Evolutionary conservation across 768 basidiomycete genomes (phyloP), one percentile per base, ranked within the genome.

Genomic region (Pleurotus eryngii): DNA sequence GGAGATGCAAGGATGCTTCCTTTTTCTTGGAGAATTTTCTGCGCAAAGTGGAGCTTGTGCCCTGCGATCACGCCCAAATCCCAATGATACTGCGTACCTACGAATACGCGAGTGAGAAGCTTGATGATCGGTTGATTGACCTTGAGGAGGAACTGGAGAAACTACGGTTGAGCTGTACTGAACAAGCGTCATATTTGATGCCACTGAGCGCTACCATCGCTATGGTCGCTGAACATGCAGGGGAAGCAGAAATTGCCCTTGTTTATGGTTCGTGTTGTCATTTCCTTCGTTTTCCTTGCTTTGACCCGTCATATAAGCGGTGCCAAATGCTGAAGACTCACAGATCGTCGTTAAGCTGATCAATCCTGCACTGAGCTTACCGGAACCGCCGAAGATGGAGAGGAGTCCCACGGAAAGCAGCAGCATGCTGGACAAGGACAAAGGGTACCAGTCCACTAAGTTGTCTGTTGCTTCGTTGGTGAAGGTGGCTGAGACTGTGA

Each of bases 1-100:
- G 20, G 12, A 51, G 61, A 26, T 55, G 47, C 38, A 57, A 58
- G 46, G 37, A 66, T 11, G 63, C 71, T 0, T 50, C 70, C 27
- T 49, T 49, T 0, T 65, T 74, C 0, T 57, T 79, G 8, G 65
- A 76, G 46, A 65, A 63, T 0, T 81, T 77, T 55, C 61, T 81
- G 20, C 45, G 55, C 2, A 74, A 72, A 0, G 62, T 78, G 27
- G 65, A 66, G 18, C 68, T 69, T 5, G 66, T 74, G 30, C 65
- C 72, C 22, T 59, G 74, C 26, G 70, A 68, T 4, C 65, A 66
- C 0, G 38, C 66, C 0, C 62, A 72, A 22, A 62, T 77, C 8
- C 61, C 59, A 9, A 54, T 60, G 3, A 68, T 74, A 14, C 60
- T 76, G 6, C 62, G 70, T 30, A 62, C 61, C 15, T 75, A 75